Percentiles rank a stretch among this genome's conserved stretches.
Conservation (phyloP, 1,284 basidiomycete species). For the Moniliophthora roreri region DNA sequence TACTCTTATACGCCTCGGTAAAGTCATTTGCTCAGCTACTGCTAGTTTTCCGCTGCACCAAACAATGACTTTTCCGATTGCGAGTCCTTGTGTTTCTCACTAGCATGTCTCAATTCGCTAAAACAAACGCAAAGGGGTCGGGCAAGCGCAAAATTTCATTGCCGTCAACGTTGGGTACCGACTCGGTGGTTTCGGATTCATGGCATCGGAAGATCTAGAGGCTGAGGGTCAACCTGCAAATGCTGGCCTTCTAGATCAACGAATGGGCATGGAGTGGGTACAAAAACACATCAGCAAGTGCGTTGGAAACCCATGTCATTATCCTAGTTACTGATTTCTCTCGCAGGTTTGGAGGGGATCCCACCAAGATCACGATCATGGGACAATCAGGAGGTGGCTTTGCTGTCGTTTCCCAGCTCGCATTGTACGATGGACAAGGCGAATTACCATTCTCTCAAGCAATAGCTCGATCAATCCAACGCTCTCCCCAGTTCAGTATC, state of each 20-base stretch:
- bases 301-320: not conserved
- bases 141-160: not conserved
- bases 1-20: not conserved
- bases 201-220: not conserved
- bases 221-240: not conserved
- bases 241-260: not conserved
- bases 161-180: not conserved
- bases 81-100: too few relatives aligned
- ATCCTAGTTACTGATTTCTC: not conserved
- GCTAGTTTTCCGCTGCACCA: too few relatives aligned
- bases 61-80: too few relatives aligned
- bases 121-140: not conserved
- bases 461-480: not conserved
- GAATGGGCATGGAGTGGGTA: not conserved
- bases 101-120: too few relatives aligned
- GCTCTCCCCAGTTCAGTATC: not conserved
- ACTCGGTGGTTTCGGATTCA: not conserved
- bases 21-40: too few relatives aligned
- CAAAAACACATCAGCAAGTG: not conserved
- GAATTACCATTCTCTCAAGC: not conserved
- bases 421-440: not conserved
- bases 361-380: not conserved
- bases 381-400: not conserved
- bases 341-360: not conserved
- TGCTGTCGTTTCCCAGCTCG: not conserved